Percentiles rank a stretch among this genome's conserved stretches.
These are phyloP conservation scores for Ilyonectria robusta DNA, from an alignment of 2,329 filamentous ascomycete genomes.

Conservation along the genomic window DNA sequence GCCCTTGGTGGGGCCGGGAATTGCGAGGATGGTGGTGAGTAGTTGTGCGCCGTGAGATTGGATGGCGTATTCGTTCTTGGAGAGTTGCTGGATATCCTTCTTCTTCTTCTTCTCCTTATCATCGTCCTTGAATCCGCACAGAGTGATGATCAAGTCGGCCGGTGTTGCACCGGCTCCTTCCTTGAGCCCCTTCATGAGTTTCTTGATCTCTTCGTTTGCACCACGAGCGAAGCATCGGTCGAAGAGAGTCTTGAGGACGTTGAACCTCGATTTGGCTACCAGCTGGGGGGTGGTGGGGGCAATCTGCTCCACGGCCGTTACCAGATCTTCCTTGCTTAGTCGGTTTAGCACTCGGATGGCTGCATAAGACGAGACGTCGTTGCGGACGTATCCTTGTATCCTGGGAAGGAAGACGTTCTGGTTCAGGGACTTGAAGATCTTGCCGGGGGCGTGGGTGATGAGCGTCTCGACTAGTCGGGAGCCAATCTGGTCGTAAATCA, in stretches of 20 bases:
- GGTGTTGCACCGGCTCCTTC: conserved; percentile 64
- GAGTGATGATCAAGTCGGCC: conserved; percentile 63
- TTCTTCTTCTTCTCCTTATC: conserved; percentile 49
- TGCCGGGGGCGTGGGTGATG: conserved; percentile 84
- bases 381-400: conserved; percentile 85
- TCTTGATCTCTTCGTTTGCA: conserved; percentile 65
- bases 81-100: conserved; percentile 55
- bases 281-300: conserved; percentile 80
- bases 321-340: conserved; percentile 87
- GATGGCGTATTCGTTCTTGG: conserved; percentile 70
- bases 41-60: conserved; percentile 84
- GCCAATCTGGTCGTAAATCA: conserved; percentile 92
- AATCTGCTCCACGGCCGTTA: conserved; percentile 79
- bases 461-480: conserved; percentile 92
- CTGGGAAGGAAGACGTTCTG: conserved; percentile 83
- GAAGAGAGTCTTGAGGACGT: conserved; percentile 85
- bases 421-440: conserved; percentile 91
- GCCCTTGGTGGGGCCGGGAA: conserved; percentile 79
- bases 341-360: conserved; percentile 87
- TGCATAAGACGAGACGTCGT: conserved; percentile 91
- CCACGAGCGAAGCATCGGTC: conserved; percentile 84
- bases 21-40: conserved; percentile 82
- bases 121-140: conserved; percentile 62
- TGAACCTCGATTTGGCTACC: conserved; percentile 81
- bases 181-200: conserved; percentile 63